phyloP scores from a whole-genome alignment of 176 grass and related monocot species.

The Triticum aestivum region DNA sequence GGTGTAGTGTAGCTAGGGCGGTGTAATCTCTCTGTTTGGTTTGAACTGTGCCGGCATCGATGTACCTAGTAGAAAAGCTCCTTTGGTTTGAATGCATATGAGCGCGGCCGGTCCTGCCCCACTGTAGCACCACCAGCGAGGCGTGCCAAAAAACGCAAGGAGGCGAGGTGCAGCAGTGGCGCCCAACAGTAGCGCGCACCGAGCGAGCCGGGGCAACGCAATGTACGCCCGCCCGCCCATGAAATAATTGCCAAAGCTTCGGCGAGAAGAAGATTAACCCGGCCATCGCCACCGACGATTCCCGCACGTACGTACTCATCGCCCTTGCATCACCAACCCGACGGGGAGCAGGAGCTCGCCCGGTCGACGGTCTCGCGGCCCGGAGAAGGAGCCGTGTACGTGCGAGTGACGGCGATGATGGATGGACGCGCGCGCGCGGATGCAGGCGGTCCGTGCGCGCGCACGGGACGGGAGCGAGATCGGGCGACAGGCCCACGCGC shows the following conservation, averaged over 20 bases:
- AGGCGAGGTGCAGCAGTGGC: not conserved
- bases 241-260: not conserved
- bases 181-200: not conserved
- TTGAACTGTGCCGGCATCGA: not conserved
- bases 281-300: not conserved
- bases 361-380: too few relatives aligned
- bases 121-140: not conserved
- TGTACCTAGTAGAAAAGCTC: not conserved
- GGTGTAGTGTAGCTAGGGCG: not conserved
- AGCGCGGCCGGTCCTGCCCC: not conserved
- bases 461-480: not conserved
- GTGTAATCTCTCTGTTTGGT: not conserved
- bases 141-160: not conserved
- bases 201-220: not conserved
- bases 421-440: not conserved
- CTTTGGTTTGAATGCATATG: not conserved
- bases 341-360: not conserved
- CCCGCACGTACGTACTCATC: too few relatives aligned
- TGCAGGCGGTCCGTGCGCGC: not conserved
- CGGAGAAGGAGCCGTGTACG: too few relatives aligned
- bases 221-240: too few relatives aligned
- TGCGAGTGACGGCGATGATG: too few relatives aligned
- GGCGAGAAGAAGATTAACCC: too few relatives aligned
- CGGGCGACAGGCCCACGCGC: not conserved
- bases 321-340: too few relatives aligned